Evolutionary conservation across 129 eudicot species (phyloP).

Genomic region (Oenanthe sinensis): DNA sequence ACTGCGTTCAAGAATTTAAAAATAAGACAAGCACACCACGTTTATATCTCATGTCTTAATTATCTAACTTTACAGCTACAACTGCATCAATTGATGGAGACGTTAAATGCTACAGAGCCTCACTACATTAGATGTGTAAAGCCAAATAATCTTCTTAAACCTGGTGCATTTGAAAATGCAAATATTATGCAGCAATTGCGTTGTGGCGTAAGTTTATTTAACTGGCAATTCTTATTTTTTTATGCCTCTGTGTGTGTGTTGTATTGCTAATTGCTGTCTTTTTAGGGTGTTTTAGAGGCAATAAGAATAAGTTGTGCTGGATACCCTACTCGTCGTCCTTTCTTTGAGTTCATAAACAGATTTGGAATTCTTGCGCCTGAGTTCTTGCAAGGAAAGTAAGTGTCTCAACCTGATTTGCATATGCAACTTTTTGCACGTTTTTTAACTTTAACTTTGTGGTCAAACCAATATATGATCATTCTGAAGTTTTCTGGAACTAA

Average conservation of each 20-base stretch:
- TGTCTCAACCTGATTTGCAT: conserved; percentile 22
- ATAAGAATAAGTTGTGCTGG: conserved; percentile 99
- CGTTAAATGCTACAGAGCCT: conserved; percentile 88
- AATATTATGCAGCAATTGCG: conserved; percentile 95
- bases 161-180: conserved; percentile 78
- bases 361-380: conserved; percentile 94
- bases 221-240: not conserved
- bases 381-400: conserved; percentile 66
- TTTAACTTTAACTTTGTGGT: not conserved
- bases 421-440: not conserved
- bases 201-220: conserved; percentile 79
- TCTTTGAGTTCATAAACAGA: conserved; percentile 92
- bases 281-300: conserved; percentile 98
- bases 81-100: conserved; percentile 91
- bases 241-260: not conserved
- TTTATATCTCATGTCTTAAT: conserved; percentile 1
- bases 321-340: conserved; percentile 95
- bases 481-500: not conserved
- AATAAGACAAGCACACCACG: not conserved
- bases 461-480: not conserved
- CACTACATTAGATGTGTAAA: conserved; percentile 95
- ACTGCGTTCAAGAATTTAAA: not conserved
- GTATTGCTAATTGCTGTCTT: conserved; percentile 18
- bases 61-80: conserved; percentile 55
- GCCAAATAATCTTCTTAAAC: conserved; percentile 90